Percentiles rank a stretch among this genome's conserved stretches.
These are phyloP conservation scores for Paratrimastix pyriformis DNA, from an alignment of 78 protist genomes.

Conservation along the genomic window DNA sequence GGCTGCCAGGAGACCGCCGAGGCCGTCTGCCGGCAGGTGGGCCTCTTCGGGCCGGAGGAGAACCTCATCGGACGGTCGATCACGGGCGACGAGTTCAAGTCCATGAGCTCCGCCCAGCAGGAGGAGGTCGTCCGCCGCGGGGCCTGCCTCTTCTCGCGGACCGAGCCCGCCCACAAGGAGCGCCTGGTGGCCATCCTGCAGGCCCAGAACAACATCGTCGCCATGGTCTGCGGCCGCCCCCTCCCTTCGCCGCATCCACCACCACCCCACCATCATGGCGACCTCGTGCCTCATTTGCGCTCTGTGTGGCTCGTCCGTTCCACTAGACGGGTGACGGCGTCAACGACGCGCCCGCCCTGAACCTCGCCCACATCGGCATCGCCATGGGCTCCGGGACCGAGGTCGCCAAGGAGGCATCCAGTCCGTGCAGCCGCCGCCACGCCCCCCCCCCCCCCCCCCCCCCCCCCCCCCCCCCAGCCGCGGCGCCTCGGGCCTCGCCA, in stretches of 20 bases:
- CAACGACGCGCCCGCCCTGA: constrained; percentile 26
- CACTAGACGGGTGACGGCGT: constrained; percentile 22
- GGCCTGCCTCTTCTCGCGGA: too few species aligned
- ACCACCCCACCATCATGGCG: too few species aligned
- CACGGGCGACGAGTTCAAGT: constrained; percentile 43
- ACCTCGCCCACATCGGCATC: constrained; percentile 3
- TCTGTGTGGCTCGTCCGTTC: too few species aligned
- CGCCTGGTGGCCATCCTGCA: background rate
- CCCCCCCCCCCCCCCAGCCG: too few species aligned
- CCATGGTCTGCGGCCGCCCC: too few species aligned
- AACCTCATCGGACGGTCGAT: constrained; percentile 23
- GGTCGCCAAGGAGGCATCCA: constrained; percentile 19
- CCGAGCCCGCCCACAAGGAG: constrained; percentile 2
- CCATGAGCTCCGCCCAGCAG: constrained; percentile 17
- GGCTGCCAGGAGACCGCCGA: too few species aligned
- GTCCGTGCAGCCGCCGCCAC: too few species aligned
- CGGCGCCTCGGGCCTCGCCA: too few species aligned
- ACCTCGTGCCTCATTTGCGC: too few species aligned
- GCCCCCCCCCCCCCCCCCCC: too few species aligned
- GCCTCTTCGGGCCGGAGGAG: constrained; percentile 29
- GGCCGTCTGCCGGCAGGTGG: constrained; percentile 25
- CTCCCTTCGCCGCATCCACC: too few species aligned
- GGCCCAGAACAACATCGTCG: background rate
- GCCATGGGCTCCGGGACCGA: constrained; percentile 16
- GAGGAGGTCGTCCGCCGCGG: constrained; percentile 17